These are phyloP conservation scores for Metarhizium rileyi DNA, from an alignment of 2,329 filamentous ascomycete genomes.

Conservation along the genomic window DNA sequence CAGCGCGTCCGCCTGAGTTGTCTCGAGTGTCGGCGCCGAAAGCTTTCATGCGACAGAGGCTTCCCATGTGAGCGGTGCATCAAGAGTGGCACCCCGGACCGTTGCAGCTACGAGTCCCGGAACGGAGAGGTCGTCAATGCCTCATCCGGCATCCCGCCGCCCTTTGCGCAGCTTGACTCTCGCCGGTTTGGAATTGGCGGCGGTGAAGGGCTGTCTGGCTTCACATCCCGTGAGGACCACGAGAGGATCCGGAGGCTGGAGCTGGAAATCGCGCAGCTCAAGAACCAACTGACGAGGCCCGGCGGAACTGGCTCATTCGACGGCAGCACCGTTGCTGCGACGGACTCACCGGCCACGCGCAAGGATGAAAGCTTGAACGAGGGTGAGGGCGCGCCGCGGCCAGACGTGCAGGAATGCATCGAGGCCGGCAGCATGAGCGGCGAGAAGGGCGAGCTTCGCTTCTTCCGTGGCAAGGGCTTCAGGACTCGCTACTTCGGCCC, in stretches of 20 bases:
- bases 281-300: conserved; percentile 38
- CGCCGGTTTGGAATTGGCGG: conserved; percentile 26
- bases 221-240: conserved; percentile 35
- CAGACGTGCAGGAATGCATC: conserved; percentile 29
- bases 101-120: conserved; percentile 50
- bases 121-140: conserved; percentile 40
- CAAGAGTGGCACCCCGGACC: conserved; percentile 50
- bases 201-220: conserved; percentile 17
- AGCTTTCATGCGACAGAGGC: conserved; percentile 52
- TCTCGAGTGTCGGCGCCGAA: conserved; percentile 49
- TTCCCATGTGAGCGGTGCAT: conserved; percentile 53
- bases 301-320: conserved; percentile 32
- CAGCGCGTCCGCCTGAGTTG: conserved; percentile 51
- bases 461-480: conserved; percentile 49
- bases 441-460: conserved; percentile 44
- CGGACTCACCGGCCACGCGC: conserved; percentile 34
- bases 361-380: conserved; percentile 28
- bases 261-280: conserved; percentile 48
- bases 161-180: conserved; percentile 31
- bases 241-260: conserved; percentile 51
- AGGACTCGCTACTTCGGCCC: conserved; percentile 51
- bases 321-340: conserved; percentile 39
- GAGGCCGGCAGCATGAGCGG: conserved; percentile 29
- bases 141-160: conserved; percentile 34
- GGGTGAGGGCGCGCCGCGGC: conserved; percentile 23